Evolutionary conservation across 1,284 basidiomycete species (phyloP), one percentile per base, ranked within the genome.

Genomic region (Tranzscheliella williamsii): DNA sequence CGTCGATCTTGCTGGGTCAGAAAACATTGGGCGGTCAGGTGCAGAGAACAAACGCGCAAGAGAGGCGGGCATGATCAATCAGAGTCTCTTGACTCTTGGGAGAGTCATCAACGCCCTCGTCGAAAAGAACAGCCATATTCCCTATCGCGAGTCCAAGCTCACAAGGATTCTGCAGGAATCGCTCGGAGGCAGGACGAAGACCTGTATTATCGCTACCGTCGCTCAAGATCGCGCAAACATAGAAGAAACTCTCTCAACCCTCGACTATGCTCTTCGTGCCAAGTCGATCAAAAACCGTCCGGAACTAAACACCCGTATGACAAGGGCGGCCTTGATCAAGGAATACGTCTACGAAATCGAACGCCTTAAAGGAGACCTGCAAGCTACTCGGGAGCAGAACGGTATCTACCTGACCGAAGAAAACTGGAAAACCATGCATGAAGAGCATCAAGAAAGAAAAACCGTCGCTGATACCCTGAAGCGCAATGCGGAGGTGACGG

Each of bases 41-140:
- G 95, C 95, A 1, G 91, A 93, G 78, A 90, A 96, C 76, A 91
- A 91, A 77, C 83, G 93, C 46, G 95, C 94, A 2, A 83, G 91
- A 64, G 95, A 99, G 76, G 95, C 95, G 2, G 95, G 95, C 7
- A 95, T 95, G 89, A 99, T 99, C 79, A 99, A 99, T 75, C 91
- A 97, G 79, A 95, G 91, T 75, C 82, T 99, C 29, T 82, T 99
- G 5, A 96, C 95, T 17, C 86, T 99, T 12, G 95, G 95, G 1
- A 83, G 95, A 33, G 95, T 99, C 36, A 98, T 99, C 76, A 97
- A 94, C 66, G 91, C 91, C 7, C 84, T 99, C 27, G 94, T 97
- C 39, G 94, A 97, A 70, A 89, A 87, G 73, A 87, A 88, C 15
- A 38, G 52, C 34, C 92, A 98, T 79, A 87, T 97, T 38, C 95